Conservation (phyloP, 2,329 filamentous ascomycete genomes). For the Eutypa lata region DNA sequence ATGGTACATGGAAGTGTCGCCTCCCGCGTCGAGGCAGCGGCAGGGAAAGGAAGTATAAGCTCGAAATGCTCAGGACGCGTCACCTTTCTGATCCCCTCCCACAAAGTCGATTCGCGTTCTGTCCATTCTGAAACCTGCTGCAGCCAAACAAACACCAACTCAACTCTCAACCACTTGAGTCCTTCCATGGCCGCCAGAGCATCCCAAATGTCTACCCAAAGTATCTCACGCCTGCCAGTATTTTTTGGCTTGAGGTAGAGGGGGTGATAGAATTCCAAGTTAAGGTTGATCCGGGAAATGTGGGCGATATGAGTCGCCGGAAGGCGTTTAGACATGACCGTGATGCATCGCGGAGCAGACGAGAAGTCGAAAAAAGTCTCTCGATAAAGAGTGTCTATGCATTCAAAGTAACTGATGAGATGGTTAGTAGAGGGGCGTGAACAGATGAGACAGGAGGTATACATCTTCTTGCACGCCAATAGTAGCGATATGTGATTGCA, state of each 20-base stretch:
- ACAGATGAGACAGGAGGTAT: conserved; percentile 4
- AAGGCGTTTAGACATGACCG: conserved; percentile 4
- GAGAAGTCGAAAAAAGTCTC: conserved; percentile 15
- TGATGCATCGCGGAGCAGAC: not conserved
- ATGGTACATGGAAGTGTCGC: conserved; percentile 13
- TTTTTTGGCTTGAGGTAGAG: conserved; percentile 1
- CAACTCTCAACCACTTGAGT: conserved; percentile 13
- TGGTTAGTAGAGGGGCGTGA: conserved; percentile 5
- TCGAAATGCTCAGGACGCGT: conserved; percentile 12
- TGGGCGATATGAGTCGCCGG: conserved; percentile 3
- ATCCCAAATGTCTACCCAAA: conserved; percentile 10
- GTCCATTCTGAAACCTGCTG: conserved; percentile 2
- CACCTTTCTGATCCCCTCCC: conserved; percentile 11
- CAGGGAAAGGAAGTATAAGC: conserved; percentile 12
- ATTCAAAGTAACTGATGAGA: conserved; percentile 13
- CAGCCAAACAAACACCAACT: conserved; percentile 2
- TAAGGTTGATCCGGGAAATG: conserved; percentile 6
- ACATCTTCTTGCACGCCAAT: conserved; percentile 13
- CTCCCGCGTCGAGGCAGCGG: conserved; percentile 9
- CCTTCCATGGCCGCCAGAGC: conserved; percentile 12
- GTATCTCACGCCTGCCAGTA: conserved; percentile 1
- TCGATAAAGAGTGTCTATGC: conserved; percentile 10
- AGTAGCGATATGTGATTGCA: conserved; percentile 9
- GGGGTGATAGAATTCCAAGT: conserved; percentile 1
- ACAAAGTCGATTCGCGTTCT: conserved; percentile 7